Conservation (phyloP, 306 rosid genomes). For the Astragalus glycyphyllos region DNA sequence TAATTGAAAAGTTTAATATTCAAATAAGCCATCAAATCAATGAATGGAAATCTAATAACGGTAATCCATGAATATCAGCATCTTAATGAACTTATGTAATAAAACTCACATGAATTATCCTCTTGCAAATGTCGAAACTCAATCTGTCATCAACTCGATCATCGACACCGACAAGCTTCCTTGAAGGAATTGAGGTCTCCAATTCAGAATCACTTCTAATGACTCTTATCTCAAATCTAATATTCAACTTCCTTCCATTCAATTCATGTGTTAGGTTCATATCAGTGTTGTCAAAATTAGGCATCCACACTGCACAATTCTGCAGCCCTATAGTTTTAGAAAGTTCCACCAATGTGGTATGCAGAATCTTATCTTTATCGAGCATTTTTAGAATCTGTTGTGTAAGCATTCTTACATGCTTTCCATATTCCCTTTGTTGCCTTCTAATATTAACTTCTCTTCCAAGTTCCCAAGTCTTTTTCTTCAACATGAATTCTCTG, state of each 20-base stretch:
- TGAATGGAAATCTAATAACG: too few species aligned
- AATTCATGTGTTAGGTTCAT: conserved; percentile 79
- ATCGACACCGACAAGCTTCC: conserved; percentile 36
- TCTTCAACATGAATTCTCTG: conserved; percentile 83
- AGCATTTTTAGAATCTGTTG: conserved; percentile 93
- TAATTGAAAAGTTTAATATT: too few species aligned
- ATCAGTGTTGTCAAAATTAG: conserved; percentile 67
- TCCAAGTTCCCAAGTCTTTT: conserved; percentile 86
- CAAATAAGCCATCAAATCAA: too few species aligned
- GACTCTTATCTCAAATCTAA: conserved; percentile 75
- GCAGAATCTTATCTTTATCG: conserved; percentile 71
- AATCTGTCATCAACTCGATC: conserved; percentile 62
- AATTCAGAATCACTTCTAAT: conserved; percentile 49
- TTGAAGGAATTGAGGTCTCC: conserved; percentile 46
- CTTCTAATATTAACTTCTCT: conserved; percentile 75
- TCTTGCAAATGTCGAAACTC: conserved; percentile 85
- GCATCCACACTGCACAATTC: conserved; percentile 96
- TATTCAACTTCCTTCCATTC: conserved; percentile 64
- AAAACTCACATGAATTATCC: conserved; percentile 79
- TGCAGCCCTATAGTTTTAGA: conserved; percentile 84
- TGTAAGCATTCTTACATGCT: conserved; percentile 90
- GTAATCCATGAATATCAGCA: too few species aligned
- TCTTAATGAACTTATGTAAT: neutral
- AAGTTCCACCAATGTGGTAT: conserved; percentile 79
- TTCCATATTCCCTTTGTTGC: conserved; percentile 75